These are phyloP conservation scores for Penicillium sp. DNA, from an alignment of 2,329 filamentous ascomycete genomes.

Conservation along the genomic window DNA sequence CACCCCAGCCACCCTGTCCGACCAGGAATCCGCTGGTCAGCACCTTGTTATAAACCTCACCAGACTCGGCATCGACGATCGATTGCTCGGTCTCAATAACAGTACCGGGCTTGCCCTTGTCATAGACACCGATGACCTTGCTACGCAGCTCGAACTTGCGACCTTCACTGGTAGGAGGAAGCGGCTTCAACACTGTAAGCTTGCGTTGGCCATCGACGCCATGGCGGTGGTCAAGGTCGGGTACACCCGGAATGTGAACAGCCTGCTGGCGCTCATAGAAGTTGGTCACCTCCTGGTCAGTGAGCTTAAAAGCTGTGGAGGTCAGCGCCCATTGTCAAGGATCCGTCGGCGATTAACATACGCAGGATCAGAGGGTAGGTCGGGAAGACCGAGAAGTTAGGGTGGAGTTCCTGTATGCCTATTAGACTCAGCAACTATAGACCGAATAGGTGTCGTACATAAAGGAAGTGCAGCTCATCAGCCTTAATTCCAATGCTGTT, in stretches of 20 bases:
- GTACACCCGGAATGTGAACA: constrained; percentile 71
- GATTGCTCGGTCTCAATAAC: constrained; percentile 79
- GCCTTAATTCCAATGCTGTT: constrained; percentile 80
- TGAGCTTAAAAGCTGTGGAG: constrained; percentile 70
- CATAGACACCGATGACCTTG: constrained; percentile 82
- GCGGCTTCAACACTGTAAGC: constrained; percentile 73
- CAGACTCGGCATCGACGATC: constrained; percentile 69
- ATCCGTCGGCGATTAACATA: constrained; percentile 42
- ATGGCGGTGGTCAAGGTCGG: constrained; percentile 71
- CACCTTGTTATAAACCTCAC: constrained; percentile 71
- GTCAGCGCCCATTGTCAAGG: constrained; percentile 35
- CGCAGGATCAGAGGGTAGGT: constrained; percentile 82
- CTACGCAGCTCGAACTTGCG: constrained; percentile 73
- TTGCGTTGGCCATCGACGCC: constrained; percentile 83
- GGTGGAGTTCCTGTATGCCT: constrained; percentile 72
- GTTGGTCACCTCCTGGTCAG: constrained; percentile 74
- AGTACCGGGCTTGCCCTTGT: constrained; percentile 82
- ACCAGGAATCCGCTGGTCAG: constrained; percentile 77
- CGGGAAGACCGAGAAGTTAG: constrained; percentile 83
- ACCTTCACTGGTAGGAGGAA: constrained; percentile 72
- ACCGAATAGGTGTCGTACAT: constrained; percentile 56
- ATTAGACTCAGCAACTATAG: constrained; percentile 7
- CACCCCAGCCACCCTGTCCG: constrained; percentile 80
- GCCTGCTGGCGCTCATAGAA: constrained; percentile 74
- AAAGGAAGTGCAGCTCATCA: constrained; percentile 93